phyloP scores from a whole-genome alignment of 2,329 filamentous ascomycete species.

The Ceratocystiopsis minuta region DNA sequence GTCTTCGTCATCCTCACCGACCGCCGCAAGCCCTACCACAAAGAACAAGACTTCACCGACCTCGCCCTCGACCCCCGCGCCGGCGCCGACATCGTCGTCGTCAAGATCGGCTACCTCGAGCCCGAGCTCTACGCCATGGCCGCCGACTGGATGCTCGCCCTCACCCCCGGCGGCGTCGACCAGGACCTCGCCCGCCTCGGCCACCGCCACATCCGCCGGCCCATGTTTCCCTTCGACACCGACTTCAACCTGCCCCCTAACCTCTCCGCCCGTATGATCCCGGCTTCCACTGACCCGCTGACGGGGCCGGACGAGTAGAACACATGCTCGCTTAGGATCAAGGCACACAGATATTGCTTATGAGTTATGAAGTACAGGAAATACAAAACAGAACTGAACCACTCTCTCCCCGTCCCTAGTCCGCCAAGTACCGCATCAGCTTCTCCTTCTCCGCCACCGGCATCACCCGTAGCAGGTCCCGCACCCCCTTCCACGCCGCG shows the following conservation, averaged over 20 bases:
- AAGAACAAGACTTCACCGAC: constrained; percentile 31
- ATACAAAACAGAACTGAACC: no score
- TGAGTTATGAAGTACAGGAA: no score
- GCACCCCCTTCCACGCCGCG: constrained; percentile 67
- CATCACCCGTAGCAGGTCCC: constrained; percentile 70
- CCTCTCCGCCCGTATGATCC: constrained; percentile 11
- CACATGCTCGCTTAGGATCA: no score
- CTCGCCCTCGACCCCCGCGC: constrained; percentile 26
- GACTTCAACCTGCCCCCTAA: constrained; percentile 8
- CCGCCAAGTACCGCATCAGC: constrained; percentile 41
- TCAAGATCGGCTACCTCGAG: constrained; percentile 38
- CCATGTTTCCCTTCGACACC: constrained; percentile 21
- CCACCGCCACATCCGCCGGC: constrained; percentile 27
- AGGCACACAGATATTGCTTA: no score
- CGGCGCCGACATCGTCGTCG: constrained; percentile 29
- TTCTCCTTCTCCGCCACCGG: constrained; percentile 77
- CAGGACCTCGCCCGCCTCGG: constrained; percentile 30
- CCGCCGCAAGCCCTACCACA: constrained; percentile 34
- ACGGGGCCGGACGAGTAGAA: constrained; percentile 6
- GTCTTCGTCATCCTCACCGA: constrained; percentile 32
- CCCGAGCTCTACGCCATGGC: constrained; percentile 36
- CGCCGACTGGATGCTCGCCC: constrained; percentile 32
- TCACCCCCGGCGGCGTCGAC: constrained; percentile 35
- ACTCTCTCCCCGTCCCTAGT: constrained; percentile 1
- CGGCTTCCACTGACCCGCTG: constrained; percentile 7